phyloP scores from a whole-genome alignment of 805 yeast species.

The Jamesozyma gamospora region DNA sequence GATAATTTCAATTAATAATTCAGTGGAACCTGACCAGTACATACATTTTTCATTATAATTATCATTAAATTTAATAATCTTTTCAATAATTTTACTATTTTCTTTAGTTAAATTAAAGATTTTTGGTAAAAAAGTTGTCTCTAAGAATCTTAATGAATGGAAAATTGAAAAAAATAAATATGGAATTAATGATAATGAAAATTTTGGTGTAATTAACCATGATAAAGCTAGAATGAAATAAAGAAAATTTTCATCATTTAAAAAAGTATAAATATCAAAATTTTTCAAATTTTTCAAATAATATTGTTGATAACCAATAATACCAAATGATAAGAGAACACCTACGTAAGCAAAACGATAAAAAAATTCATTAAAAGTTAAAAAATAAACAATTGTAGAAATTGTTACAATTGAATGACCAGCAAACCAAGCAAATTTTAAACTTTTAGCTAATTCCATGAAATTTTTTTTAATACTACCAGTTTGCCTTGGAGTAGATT shows the following conservation, averaged over 20 bases:
- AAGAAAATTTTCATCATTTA: constrained; percentile 61
- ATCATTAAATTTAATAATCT: constrained; percentile 37
- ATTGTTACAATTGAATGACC: constrained; percentile 45
- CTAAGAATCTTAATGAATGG: constrained; percentile 67
- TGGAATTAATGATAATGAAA: constrained; percentile 57
- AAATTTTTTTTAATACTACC: constrained; percentile 7
- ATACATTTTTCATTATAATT: constrained; percentile 50
- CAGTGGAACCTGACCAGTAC: constrained; percentile 50
- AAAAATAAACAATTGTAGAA: constrained; percentile 26
- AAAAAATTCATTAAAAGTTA: constrained; percentile 34
- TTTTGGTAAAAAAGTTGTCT: constrained; percentile 58
- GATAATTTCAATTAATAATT: constrained; percentile 35
- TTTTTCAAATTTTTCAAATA: neutral
- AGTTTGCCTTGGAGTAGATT: too few relatives aligned
- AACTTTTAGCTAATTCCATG: constrained; percentile 30
- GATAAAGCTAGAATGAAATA: constrained; percentile 50
- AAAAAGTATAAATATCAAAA: constrained; percentile 13
- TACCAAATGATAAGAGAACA: constrained; percentile 62
- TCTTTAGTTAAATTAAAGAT: constrained; percentile 24
- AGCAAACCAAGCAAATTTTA: constrained; percentile 71
- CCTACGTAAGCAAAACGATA: constrained; percentile 56
- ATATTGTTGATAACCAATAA: constrained; percentile 58
- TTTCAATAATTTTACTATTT: constrained; percentile 21
- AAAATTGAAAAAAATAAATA: constrained; percentile 69
- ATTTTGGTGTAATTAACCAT: constrained; percentile 50